Evolutionary conservation across 495 filamentous ascomycete species (phyloP).

Genomic region (Chaetomium cochliodes): DNA sequence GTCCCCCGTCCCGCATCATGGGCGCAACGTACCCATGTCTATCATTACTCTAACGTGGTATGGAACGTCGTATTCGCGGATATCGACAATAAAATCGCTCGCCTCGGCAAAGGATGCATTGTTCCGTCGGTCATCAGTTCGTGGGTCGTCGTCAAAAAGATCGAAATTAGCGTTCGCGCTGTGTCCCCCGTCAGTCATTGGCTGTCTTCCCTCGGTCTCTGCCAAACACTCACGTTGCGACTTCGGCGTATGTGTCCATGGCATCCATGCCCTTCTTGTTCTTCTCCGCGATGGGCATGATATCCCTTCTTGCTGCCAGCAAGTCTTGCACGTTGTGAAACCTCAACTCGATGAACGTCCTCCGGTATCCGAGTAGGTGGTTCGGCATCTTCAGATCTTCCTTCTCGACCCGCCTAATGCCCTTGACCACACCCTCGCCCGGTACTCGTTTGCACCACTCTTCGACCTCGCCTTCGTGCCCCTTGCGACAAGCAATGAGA

Average conservation of each 20-base stretch:
- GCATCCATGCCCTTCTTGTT: conserved; percentile 92
- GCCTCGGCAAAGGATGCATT: conserved; percentile 77
- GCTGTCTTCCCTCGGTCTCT: background rate
- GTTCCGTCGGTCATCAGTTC: conserved; percentile 79
- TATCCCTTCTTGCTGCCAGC: conserved; percentile 72
- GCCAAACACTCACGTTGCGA: conserved; percentile 65
- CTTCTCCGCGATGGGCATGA: conserved; percentile 92
- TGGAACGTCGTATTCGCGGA: conserved; percentile 97
- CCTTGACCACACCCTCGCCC: conserved; percentile 83
- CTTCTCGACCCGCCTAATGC: conserved; percentile 73
- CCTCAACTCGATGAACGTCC: conserved; percentile 77
- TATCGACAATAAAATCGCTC: conserved; percentile 97
- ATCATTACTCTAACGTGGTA: conserved; percentile 99
- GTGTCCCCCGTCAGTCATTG: conserved; percentile 28
- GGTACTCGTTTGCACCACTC: conserved; percentile 84
- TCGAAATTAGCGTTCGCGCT: conserved; percentile 88
- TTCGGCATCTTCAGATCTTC: conserved; percentile 97
- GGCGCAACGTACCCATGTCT: conserved; percentile 67
- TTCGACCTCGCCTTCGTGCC: conserved; percentile 87
- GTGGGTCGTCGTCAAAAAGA: conserved; percentile 92
- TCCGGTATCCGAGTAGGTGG: conserved; percentile 85
- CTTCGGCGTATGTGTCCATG: conserved; percentile 98
- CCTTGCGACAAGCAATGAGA: conserved; percentile 82
- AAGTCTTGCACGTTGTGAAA: conserved; percentile 88
- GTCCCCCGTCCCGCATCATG: background rate